Conservation (phyloP, 805 yeast genomes). For the Metschnikowia santaceciliae region DNA sequence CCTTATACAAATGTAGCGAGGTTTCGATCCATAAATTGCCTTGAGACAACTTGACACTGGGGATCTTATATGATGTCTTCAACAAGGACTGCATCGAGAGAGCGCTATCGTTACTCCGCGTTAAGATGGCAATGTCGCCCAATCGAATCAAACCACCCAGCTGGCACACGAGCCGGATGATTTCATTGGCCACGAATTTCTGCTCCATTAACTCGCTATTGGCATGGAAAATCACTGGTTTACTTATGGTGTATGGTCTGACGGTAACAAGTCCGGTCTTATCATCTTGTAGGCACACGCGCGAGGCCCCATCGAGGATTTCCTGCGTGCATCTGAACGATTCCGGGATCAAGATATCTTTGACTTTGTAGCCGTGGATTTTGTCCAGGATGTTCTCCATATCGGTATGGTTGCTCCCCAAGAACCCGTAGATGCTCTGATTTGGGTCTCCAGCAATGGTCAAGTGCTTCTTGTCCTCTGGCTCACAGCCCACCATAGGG, state of each 20-base stretch:
- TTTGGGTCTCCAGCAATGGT: slow-evolving; percentile 68
- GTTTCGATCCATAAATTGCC: slow-evolving; percentile 16
- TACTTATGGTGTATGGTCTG: slow-evolving; percentile 1
- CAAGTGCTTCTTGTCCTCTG: slow-evolving; percentile 42
- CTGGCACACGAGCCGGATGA: slow-evolving; percentile 15
- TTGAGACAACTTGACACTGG: slow-evolving; percentile 13
- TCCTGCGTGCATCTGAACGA: slow-evolving; percentile 63
- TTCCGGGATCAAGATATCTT: slow-evolving; percentile 40
- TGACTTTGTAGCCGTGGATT: slow-evolving; percentile 20
- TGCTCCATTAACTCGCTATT: slow-evolving; percentile 5
- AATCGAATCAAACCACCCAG: slow-evolving; percentile 17
- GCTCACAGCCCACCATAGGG: slow-evolving; percentile 20
- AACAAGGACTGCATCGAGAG: slow-evolving; percentile 13
- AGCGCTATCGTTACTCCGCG: slow-evolving; percentile 15
- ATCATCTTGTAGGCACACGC: slow-evolving; percentile 9
- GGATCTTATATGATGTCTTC: slow-evolving; percentile 8
- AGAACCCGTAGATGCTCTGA: slow-evolving; percentile 66
- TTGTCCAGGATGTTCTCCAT: slow-evolving; percentile 23
- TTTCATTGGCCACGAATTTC: slow-evolving; percentile 13
- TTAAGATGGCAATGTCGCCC: slow-evolving; percentile 16
- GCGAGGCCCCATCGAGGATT: slow-evolving; percentile 43
- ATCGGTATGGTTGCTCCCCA: slow-evolving; percentile 47
- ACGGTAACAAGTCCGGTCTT: slow-evolving; percentile 4
- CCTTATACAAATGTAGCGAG: slow-evolving; percentile 11
- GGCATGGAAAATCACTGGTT: slow-evolving; percentile 10